phyloP scores from a whole-genome alignment of 2,329 filamentous ascomycete species.

The Neoscytalidium dimidiatum region DNA sequence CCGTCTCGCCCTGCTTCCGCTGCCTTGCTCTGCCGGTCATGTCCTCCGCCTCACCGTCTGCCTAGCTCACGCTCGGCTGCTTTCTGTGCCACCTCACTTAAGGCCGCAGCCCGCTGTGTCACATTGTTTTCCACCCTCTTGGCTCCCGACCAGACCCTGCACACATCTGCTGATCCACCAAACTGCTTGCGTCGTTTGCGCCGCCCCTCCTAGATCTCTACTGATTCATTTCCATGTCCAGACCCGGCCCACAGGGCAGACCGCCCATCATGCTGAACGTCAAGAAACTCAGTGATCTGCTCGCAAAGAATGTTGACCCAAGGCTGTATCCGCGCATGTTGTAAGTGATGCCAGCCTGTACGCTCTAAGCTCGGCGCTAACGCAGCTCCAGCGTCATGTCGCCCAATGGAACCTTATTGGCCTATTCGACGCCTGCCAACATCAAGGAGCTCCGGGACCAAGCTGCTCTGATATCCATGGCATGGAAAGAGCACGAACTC shows the following conservation, averaged over 20 bases:
- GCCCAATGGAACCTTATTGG: constrained; percentile 52
- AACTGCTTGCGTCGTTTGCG: constrained; percentile 10
- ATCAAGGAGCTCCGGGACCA: constrained; percentile 52
- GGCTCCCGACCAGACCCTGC: constrained; percentile 8
- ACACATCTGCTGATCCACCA: constrained; percentile 19
- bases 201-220: not conserved
- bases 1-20: not conserved
- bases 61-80: not conserved
- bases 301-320: constrained; percentile 45
- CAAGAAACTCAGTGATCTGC: constrained; percentile 44
- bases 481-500: constrained; percentile 49
- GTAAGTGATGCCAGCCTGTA: constrained; percentile 28
- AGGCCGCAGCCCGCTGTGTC: constrained; percentile 6
- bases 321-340: constrained; percentile 46
- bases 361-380: not conserved
- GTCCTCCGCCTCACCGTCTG: not conserved
- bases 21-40: not conserved
- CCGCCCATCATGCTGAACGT: constrained; percentile 43
- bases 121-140: constrained; percentile 9
- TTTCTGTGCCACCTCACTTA: not conserved
- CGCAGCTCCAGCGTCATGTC: constrained; percentile 46
- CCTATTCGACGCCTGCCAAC: constrained; percentile 51
- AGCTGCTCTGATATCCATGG: constrained; percentile 50
- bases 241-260: constrained; percentile 1
- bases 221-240: constrained; percentile 12